A percentile compares a stretch with the other conserved stretches of the same genome.
These are phyloP conservation scores for Elongisporangium anandrum DNA, from an alignment of 352 stramenopile genomes.

Conservation along the genomic window DNA sequence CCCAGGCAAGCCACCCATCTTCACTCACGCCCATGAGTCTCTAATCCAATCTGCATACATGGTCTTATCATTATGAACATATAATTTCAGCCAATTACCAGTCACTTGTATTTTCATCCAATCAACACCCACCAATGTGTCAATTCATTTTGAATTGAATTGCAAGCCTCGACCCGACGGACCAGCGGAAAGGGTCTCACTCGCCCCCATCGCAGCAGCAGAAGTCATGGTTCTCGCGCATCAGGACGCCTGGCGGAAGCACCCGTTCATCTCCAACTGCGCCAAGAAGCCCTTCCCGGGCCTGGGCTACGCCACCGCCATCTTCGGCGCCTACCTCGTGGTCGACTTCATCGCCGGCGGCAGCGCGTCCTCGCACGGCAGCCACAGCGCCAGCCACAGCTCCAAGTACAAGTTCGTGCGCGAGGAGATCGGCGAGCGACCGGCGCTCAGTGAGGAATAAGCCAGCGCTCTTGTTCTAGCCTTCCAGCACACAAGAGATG, in stretches of 20 bases:
- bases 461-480: too few species aligned
- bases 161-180: conserved; percentile 11
- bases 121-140: neutral
- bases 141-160: conserved; percentile 19
- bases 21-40: neutral
- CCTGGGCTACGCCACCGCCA: conserved; percentile 62
- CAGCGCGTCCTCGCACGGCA: conserved; percentile 28
- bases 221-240: conserved; percentile 81
- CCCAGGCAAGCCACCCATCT: neutral
- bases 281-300: conserved; percentile 85
- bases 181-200: neutral
- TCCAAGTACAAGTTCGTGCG: conserved; percentile 59
- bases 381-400: conserved; percentile 20
- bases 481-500: neutral
- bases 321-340: conserved; percentile 79
- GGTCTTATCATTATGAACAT: neutral
- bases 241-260: conserved; percentile 86
- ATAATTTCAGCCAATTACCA: neutral
- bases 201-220: neutral
- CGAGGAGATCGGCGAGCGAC: conserved; percentile 54
- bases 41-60: neutral
- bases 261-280: conserved; percentile 80
- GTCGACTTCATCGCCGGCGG: conserved; percentile 54
- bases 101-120: neutral
- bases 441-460: conserved; percentile 16